phyloP scores from a whole-genome alignment of 2,329 filamentous ascomycete species.

The Stachybotrys elegans region DNA sequence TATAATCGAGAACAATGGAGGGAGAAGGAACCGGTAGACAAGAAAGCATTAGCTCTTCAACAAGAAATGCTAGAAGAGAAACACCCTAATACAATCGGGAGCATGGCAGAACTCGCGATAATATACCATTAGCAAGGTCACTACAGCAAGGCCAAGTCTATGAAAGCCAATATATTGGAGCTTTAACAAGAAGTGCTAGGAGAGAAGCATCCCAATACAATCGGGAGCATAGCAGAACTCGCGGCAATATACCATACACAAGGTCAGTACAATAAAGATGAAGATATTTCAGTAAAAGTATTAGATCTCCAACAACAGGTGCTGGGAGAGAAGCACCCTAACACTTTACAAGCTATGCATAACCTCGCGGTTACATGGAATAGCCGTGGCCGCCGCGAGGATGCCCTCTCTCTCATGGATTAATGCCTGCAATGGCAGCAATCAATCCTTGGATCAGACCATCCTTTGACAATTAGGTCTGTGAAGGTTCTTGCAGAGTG shows the following conservation, averaged over 20 bases:
- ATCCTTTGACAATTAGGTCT: background rate
- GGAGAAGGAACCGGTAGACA: constrained; percentile 17
- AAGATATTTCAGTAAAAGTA: constrained; percentile 1
- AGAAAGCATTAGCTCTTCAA: constrained; percentile 9
- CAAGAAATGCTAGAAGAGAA: constrained; percentile 10
- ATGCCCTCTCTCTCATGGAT: background rate
- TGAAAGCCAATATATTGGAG: constrained; percentile 7
- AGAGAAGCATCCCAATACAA: constrained; percentile 12
- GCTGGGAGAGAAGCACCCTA: constrained; percentile 15
- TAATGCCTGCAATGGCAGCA: background rate
- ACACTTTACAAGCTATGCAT: constrained; percentile 1
- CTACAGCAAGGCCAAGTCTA: constrained; percentile 13
- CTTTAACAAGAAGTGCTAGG: constrained; percentile 13
- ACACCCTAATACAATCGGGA: constrained; percentile 1
- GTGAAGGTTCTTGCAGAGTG: background rate
- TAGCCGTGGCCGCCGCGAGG: background rate
- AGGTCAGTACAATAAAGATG: background rate
- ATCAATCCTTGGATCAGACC: background rate
- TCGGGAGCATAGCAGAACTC: background rate
- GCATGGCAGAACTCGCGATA: constrained; percentile 3
- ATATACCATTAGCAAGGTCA: constrained; percentile 14
- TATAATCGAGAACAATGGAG: constrained; percentile 15
- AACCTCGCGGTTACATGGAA: background rate
- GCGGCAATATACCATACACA: background rate
- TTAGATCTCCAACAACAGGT: constrained; percentile 9